phyloP scores from a whole-genome alignment of 176 grass and related monocot species.

The Zizania latifolia region DNA sequence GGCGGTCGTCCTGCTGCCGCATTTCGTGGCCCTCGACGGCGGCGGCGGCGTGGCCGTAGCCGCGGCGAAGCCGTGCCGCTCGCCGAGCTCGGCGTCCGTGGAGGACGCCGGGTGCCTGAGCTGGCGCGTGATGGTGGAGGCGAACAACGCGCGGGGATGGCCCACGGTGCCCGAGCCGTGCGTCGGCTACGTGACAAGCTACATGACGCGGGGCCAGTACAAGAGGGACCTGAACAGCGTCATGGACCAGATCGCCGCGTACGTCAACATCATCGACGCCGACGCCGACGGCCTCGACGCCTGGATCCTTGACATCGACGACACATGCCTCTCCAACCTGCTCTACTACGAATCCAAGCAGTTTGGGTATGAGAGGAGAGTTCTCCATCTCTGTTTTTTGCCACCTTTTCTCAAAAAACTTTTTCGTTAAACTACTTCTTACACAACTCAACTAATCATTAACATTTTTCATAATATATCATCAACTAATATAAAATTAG shows the following conservation, averaged over 20 bases:
- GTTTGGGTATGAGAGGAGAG: slow-evolving; percentile 51
- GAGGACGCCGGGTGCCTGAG: slow-evolving; percentile 61
- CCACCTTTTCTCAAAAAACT: neutral
- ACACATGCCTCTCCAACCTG: slow-evolving; percentile 92
- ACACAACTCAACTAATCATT: too few relatives aligned
- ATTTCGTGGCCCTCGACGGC: slow-evolving; percentile 4
- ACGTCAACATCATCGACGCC: slow-evolving; percentile 36
- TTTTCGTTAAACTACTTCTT: neutral
- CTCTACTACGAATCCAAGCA: slow-evolving; percentile 62
- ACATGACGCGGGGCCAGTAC: slow-evolving; percentile 95
- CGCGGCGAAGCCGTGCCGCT: slow-evolving; percentile 17
- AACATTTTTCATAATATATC: too few relatives aligned
- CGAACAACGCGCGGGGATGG: slow-evolving; percentile 78
- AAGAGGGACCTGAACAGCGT: slow-evolving; percentile 54
- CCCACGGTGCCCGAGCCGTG: slow-evolving; percentile 62
- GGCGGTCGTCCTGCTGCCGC: slow-evolving; percentile 31
- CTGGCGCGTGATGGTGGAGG: slow-evolving; percentile 89
- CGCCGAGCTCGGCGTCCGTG: slow-evolving; percentile 10
- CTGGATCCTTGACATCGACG: slow-evolving; percentile 89
- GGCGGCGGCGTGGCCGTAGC: neutral
- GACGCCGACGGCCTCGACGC: slow-evolving; percentile 67
- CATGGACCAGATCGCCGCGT: slow-evolving; percentile 47
- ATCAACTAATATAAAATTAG: too few relatives aligned
- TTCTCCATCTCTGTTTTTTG: neutral
- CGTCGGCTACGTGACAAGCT: slow-evolving; percentile 53